A percentile compares a stretch with the other conserved stretches of the same genome.
These are phyloP conservation scores for Escallonia herrerae DNA, from an alignment of 129 eudicot genomes.

Conservation along the genomic window DNA sequence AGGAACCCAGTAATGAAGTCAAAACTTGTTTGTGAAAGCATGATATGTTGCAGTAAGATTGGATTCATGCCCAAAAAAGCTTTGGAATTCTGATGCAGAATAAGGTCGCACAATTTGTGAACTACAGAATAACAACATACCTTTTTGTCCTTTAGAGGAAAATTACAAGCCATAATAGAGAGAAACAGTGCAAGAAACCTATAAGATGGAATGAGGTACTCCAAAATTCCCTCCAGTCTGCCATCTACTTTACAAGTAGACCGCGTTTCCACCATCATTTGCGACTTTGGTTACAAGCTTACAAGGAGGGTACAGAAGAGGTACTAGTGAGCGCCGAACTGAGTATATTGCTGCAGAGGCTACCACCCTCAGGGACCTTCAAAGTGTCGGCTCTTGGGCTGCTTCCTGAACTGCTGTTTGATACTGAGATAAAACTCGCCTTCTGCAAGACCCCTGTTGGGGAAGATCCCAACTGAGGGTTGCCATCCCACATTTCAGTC, in stretches of 20 bases:
- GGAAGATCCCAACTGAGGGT: constrained; percentile 54
- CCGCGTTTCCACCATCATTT: too few species aligned
- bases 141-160: too few species aligned
- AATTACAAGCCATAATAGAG: not conserved
- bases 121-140: too few species aligned
- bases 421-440: constrained; percentile 54
- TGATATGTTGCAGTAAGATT: too few species aligned
- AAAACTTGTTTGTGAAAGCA: too few species aligned
- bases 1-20: too few species aligned
- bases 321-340: constrained; percentile 44
- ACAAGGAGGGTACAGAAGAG: constrained; percentile 28
- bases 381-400: constrained; percentile 41
- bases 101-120: too few species aligned
- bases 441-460: constrained; percentile 83
- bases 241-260: too few species aligned
- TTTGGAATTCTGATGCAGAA: too few species aligned
- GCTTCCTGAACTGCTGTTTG: constrained; percentile 80
- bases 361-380: constrained; percentile 21
- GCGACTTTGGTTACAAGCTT: not conserved
- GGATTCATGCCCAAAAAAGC: too few species aligned
- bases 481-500: constrained; percentile 47
- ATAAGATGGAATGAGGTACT: too few species aligned
- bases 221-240: too few species aligned
- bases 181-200: not conserved
- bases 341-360: constrained; percentile 40